Base-by-base conservation (phyloP, 2,329 filamentous ascomycete species). In the Incumbomyces delicatus region DNA sequence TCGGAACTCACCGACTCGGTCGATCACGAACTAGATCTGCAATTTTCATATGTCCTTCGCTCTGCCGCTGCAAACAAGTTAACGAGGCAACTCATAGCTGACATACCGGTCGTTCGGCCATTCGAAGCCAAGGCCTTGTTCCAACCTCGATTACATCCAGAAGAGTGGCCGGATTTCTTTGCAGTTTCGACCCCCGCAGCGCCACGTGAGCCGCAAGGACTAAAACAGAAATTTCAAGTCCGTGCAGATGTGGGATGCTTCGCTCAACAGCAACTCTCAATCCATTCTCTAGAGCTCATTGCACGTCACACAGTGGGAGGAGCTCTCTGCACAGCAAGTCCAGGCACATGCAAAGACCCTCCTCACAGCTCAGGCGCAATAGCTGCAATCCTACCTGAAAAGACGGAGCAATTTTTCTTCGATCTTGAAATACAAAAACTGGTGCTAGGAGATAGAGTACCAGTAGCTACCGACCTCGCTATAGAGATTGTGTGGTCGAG, bases 81-180 rank as follows among this genome's bases (percentile, higher is more conserved):
- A 33, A 79, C 81, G 32, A 90, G 94, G 63, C 78, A 76, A 2
- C 67, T 83, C 17, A 73, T 78, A 1, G 74, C 85, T 33, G 80
- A 83, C 44, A 64, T 96, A 4, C 76, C 80, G 32, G 76, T 95
- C 46, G 79, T 87, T 45, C 82, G 80, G 41, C 87, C 90, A 0
- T 96, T 98, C 57, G 88, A 95, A 66, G 86, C 88, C 13, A 92
- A 85, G 58, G 95, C 94, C 63, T 87, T 94, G 52, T 79, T 96
- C 51, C 74, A 82, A 11, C 88, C 92, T 10, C 77, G 84, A 8
- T 71, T 95, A 2, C 84, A 95, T 62, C 65, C 75, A 0, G 81
- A 84, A 41, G 73, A 79, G 2, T 98, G 92, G 90, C 89, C 92
- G 1, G 88, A 83, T 61, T 81, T 94, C 57, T 98, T 96, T 63